Evolutionary conservation across 2,329 filamentous ascomycete species (phyloP).

Genomic region (Epichloe festucae): DNA sequence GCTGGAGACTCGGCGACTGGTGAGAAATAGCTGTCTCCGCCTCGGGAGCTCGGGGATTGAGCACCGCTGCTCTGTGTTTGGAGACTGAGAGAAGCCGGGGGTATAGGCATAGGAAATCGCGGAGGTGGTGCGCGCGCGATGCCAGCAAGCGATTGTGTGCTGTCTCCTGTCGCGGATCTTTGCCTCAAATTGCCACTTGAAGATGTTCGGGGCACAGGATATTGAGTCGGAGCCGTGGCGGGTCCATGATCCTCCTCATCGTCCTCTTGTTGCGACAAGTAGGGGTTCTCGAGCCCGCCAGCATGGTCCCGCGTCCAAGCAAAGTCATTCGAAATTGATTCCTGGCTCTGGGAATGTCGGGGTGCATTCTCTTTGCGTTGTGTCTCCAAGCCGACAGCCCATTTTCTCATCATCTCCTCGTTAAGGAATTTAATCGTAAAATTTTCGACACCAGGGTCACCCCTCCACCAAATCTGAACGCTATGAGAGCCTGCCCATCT

Average conservation of each 20-base stretch:
- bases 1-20: constrained; percentile 69
- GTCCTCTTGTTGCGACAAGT: constrained; percentile 47
- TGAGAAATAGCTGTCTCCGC: constrained; percentile 85
- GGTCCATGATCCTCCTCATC: constrained; percentile 43
- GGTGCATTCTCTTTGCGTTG: constrained; percentile 54
- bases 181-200: constrained; percentile 65
- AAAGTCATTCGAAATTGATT: constrained; percentile 57
- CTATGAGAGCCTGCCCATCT: constrained; percentile 63
- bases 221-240: constrained; percentile 23
- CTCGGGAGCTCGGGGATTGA: constrained; percentile 47
- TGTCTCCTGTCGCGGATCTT: constrained; percentile 64
- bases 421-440: constrained; percentile 90
- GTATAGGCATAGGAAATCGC: constrained; percentile 55
- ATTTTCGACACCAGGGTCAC: constrained; percentile 87
- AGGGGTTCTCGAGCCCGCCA: constrained; percentile 65
- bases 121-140: constrained; percentile 51
- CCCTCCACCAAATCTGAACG: constrained; percentile 98
- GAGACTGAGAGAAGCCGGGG: constrained; percentile 51
- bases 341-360: constrained; percentile 31
- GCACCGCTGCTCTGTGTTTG: constrained; percentile 41
- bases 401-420: constrained; percentile 88
- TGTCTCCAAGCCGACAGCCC: constrained; percentile 65
- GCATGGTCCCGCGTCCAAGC: constrained; percentile 62
- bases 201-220: constrained; percentile 28
- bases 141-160: constrained; percentile 42